Conservation (phyloP, 106 monocot species). For the Narthecium ossifragum region DNA sequence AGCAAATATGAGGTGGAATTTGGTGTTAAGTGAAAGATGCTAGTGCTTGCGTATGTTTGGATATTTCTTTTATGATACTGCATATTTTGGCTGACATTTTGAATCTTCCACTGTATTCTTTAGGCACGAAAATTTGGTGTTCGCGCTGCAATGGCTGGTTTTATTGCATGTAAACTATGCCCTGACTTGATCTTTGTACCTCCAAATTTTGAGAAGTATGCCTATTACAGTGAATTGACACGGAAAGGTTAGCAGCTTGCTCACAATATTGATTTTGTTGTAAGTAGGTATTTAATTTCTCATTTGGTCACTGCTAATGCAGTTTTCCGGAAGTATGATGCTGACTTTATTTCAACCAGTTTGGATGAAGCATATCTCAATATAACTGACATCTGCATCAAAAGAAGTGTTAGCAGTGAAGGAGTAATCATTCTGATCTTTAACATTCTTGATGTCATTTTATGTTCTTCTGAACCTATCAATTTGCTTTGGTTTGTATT, state of each 20-base stretch:
- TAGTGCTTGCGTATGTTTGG: conserved; percentile 5
- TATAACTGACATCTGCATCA: conserved; percentile 62
- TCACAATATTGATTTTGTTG: background rate
- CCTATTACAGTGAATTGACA: conserved; percentile 76
- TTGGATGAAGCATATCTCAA: conserved; percentile 95
- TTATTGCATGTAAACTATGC: conserved; percentile 90
- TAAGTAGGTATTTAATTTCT: background rate
- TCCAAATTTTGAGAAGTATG: conserved; percentile 84
- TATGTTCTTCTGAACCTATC: background rate
- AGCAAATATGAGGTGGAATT: background rate
- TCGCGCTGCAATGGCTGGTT: conserved; percentile 99
- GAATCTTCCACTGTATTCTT: background rate
- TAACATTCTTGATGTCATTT: background rate
- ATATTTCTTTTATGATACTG: background rate
- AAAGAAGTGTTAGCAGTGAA: conserved; percentile 48
- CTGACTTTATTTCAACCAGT: conserved; percentile 77
- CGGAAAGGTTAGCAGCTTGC: conserved; percentile 74
- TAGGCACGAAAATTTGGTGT: conserved; percentile 99
- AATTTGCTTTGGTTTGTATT: background rate
- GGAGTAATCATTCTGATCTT: conserved; percentile 85
- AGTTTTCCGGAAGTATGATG: conserved; percentile 85
- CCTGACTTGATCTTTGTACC: conserved; percentile 82
- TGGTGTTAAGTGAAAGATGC: background rate
- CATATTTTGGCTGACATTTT: conserved; percentile 5
- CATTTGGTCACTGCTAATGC: conserved; percentile 8